A percentile compares a stretch with the other conserved stretches of the same genome.
Evolutionary conservation across 345 rosid species (phyloP).

Genomic region (Aquilaria sinensis): DNA sequence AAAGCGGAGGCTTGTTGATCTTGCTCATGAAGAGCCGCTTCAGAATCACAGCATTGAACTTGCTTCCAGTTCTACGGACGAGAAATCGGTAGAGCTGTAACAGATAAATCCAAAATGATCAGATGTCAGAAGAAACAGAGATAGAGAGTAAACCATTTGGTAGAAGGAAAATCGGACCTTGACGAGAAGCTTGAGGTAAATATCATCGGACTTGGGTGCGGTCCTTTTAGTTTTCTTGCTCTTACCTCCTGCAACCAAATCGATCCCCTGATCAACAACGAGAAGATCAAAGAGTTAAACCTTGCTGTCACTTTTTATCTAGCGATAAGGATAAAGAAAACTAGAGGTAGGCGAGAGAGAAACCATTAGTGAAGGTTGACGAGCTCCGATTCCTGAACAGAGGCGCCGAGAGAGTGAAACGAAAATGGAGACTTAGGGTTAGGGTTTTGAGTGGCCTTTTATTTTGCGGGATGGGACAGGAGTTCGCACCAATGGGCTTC

Average conservation of each 20-base stretch:
- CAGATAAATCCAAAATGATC: neutral
- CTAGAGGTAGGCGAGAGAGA: neutral
- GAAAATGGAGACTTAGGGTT: slow-evolving; percentile 6
- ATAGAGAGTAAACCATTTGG: neutral
- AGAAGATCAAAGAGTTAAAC: neutral
- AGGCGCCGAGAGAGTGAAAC: slow-evolving; percentile 8
- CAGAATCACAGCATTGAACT: slow-evolving; percentile 86
- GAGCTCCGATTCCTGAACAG: neutral
- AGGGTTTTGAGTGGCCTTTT: slow-evolving; percentile 38
- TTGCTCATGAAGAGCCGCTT: slow-evolving; percentile 97
- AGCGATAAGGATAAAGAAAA: neutral
- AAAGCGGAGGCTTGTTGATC: slow-evolving; percentile 81
- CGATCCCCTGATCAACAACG: slow-evolving; percentile 62
- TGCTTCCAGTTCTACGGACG: slow-evolving; percentile 85
- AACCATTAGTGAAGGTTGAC: slow-evolving; percentile 31
- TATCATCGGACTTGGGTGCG: slow-evolving; percentile 86
- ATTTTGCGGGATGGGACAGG: slow-evolving; percentile 2
- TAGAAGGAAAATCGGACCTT: slow-evolving; percentile 39
- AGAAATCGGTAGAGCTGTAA: slow-evolving; percentile 77
- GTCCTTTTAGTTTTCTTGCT: slow-evolving; percentile 84
- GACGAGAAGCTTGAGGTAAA: slow-evolving; percentile 90
- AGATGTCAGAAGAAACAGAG: neutral
- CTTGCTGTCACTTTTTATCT: neutral
- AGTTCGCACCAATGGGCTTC: no score
- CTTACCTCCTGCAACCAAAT: slow-evolving; percentile 94